These are phyloP conservation scores for Diaporthe citri DNA, from an alignment of 2,329 filamentous ascomycete genomes.

Conservation along the genomic window DNA sequence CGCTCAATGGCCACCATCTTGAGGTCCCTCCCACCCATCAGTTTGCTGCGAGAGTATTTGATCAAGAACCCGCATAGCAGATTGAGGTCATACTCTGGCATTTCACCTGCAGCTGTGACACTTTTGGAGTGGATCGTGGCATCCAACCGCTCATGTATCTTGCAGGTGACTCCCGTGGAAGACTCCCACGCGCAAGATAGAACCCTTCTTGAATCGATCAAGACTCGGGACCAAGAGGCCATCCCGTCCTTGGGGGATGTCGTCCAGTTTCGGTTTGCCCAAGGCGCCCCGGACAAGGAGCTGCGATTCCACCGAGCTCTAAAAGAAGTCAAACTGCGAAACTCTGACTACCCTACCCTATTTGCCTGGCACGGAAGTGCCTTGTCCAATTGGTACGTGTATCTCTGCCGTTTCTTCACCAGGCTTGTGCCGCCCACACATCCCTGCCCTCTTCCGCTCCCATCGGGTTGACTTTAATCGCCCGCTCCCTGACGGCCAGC, in stretches of 20 bases:
- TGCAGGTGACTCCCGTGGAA: slow-evolving; percentile 67
- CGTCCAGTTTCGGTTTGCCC: slow-evolving; percentile 87
- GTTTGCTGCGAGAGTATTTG: slow-evolving; percentile 67
- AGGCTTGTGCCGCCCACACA: not conserved
- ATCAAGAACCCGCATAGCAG: slow-evolving; percentile 51
- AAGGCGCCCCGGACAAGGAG: slow-evolving; percentile 91
- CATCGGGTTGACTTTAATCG: not conserved
- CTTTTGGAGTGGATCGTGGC: slow-evolving; percentile 90
- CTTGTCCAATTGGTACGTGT: slow-evolving; percentile 33
- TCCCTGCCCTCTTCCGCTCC: too few species aligned
- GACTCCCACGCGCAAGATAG: slow-evolving; percentile 53
- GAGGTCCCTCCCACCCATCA: slow-evolving; percentile 71
- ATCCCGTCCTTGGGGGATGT: slow-evolving; percentile 70
- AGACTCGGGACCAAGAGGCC: slow-evolving; percentile 58
- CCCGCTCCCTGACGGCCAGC: not conserved
- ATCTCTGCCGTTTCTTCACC: too few species aligned
- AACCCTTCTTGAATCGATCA: slow-evolving; percentile 40
- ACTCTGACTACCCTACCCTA: slow-evolving; percentile 30
- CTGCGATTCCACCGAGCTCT: slow-evolving; percentile 77
- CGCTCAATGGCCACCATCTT: slow-evolving; percentile 65
- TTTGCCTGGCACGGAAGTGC: slow-evolving; percentile 66
- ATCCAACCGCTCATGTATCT: slow-evolving; percentile 88
- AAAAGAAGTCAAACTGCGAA: slow-evolving; percentile 47
- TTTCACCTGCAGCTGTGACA: slow-evolving; percentile 75
- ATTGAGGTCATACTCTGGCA: slow-evolving; percentile 61